A percentile compares a stretch with the other conserved stretches of the same genome.
phyloP scores from a whole-genome alignment of 1,139 yeast species.

The Hanseniaspora sp. region DNA sequence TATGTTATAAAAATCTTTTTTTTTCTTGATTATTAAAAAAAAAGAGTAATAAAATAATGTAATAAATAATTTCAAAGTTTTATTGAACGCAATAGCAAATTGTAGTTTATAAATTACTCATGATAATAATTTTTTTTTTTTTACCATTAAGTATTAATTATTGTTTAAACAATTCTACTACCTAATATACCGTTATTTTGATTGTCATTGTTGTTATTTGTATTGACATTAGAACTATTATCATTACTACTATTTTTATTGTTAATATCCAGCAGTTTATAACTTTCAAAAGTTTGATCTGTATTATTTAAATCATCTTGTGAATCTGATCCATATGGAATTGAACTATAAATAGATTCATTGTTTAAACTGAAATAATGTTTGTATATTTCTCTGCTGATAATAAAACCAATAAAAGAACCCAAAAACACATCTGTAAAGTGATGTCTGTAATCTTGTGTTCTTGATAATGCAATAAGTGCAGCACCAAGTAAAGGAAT shows the following conservation, averaged over 20 bases:
- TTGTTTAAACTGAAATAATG: constrained; percentile 38
- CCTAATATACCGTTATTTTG: background rate
- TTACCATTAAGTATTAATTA: too few relatives aligned
- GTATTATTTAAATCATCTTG: constrained; percentile 32
- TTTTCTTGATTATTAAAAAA: too few relatives aligned
- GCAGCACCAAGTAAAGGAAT: constrained; percentile 47
- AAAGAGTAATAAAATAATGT: too few relatives aligned
- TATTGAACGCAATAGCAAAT: too few relatives aligned
- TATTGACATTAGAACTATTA: background rate
- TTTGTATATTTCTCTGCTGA: constrained; percentile 27
- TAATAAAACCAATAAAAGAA: constrained; percentile 39
- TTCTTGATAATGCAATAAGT: constrained; percentile 57
- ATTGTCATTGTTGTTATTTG: background rate
- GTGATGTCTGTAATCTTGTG: constrained; percentile 73
- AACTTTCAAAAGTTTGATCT: constrained; percentile 11
- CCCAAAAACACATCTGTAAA: constrained; percentile 60
- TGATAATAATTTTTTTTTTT: too few relatives aligned
- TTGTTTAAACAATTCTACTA: background rate
- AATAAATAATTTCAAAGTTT: too few relatives aligned
- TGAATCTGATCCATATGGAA: constrained; percentile 31
- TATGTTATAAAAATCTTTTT: too few relatives aligned
- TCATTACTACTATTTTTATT: too few relatives aligned
- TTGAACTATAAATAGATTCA: constrained; percentile 27
- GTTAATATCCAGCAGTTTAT: constrained; percentile 6
- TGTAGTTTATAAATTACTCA: too few relatives aligned